Conservation (phyloP, 2,329 filamentous ascomycete genomes). For the Alternaria brassicicola region DNA sequence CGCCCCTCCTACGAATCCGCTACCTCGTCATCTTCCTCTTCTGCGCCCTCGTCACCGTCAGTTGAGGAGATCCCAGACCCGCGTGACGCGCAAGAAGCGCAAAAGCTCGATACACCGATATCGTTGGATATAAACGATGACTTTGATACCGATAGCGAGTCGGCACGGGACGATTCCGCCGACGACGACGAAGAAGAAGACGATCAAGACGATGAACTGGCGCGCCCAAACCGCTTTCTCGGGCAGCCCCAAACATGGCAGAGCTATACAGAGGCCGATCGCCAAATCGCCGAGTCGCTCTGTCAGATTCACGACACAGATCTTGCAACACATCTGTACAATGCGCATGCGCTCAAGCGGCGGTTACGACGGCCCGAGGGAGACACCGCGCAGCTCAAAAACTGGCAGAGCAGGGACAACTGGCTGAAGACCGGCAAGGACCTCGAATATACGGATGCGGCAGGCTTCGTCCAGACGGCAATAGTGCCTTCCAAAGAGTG, state of each 20-base stretch:
- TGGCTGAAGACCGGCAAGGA: conserved; percentile 48
- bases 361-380: conserved; percentile 38
- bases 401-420: conserved; percentile 50
- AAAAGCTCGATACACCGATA: neutral
- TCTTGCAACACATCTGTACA: conserved; percentile 78
- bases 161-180: conserved; percentile 8
- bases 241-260: conserved; percentile 73
- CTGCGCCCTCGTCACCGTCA: conserved; percentile 12
- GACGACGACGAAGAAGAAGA: conserved; percentile 1
- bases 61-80: conserved; percentile 1
- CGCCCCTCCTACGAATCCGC: conserved; percentile 23
- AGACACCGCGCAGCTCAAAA: conserved; percentile 22
- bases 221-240: conserved; percentile 71
- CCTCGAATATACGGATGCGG: conserved; percentile 32
- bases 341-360: conserved; percentile 72
- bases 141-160: conserved; percentile 23
- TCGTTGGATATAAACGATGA: conserved; percentile 18
- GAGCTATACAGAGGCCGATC: conserved; percentile 65
- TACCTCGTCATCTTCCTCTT: conserved; percentile 8
- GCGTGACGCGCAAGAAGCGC: conserved; percentile 20
- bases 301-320: conserved; percentile 69
- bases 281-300: conserved; percentile 67
- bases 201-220: conserved; percentile 12
- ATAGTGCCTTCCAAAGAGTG: conserved; percentile 64
- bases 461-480: conserved; percentile 36